phyloP scores from a whole-genome alignment of 257 asterid species.

The Galeopsis tetrahit region DNA sequence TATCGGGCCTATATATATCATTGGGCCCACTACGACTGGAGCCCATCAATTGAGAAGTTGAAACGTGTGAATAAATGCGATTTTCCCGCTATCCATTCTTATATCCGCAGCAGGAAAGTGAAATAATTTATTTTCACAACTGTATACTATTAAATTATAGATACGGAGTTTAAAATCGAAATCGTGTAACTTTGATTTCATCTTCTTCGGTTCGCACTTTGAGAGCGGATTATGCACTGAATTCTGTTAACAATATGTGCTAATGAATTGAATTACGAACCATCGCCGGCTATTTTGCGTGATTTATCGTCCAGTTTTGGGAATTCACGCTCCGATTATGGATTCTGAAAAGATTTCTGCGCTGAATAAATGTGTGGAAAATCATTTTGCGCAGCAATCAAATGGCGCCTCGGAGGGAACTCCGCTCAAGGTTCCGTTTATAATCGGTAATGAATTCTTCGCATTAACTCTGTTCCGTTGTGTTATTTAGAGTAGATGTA shows the following conservation, averaged over 20 bases:
- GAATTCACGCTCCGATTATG: conserved; percentile 26
- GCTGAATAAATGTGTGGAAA: conserved; percentile 25
- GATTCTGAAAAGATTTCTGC: conserved; percentile 39
- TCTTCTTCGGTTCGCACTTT: conserved; percentile 13
- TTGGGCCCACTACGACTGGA: conserved; percentile 9
- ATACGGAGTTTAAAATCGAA: background rate
- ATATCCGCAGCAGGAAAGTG: conserved; percentile 1
- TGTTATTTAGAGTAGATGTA: background rate
- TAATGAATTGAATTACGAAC: conserved; percentile 28
- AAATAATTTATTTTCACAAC: background rate
- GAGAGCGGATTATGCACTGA: background rate
- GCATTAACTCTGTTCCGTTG: background rate
- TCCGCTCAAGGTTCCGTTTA: conserved; percentile 65
- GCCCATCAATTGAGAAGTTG: conserved; percentile 22
- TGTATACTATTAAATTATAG: background rate
- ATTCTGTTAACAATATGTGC: background rate
- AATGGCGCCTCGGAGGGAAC: conserved; percentile 38
- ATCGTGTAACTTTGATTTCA: background rate
- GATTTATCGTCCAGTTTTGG: background rate
- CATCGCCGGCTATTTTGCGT: conserved; percentile 5
- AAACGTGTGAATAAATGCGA: conserved; percentile 36
- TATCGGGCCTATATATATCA: background rate
- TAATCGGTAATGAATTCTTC: conserved; percentile 57
- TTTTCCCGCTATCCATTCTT: conserved; percentile 47
- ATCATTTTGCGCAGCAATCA: conserved; percentile 38